These are phyloP conservation scores for Tillandsia fasciculata DNA, from an alignment of 176 grass and related monocot species.

Conservation along the genomic window DNA sequence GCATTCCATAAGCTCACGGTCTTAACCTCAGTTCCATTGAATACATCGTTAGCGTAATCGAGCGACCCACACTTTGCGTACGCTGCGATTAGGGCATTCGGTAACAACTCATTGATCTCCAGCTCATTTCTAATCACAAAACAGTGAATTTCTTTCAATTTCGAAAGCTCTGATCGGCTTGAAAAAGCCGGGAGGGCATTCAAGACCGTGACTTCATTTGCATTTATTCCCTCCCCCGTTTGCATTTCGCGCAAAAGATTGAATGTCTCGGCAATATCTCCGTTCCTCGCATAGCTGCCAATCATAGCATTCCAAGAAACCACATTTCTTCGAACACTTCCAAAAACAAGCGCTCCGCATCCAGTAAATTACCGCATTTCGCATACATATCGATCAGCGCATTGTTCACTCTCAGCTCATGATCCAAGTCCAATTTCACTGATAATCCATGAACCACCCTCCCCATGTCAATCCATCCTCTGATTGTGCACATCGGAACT, in stretches of 20 bases:
- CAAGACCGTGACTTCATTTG: constrained; percentile 45
- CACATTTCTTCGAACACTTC: constrained; percentile 8
- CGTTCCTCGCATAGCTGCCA: constrained; percentile 30
- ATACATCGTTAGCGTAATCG: constrained; percentile 26
- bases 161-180: constrained; percentile 16
- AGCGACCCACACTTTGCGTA: constrained; percentile 38
- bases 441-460: constrained; percentile 35
- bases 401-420: constrained; percentile 34
- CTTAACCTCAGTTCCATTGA: constrained; percentile 21
- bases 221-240: constrained; percentile 12
- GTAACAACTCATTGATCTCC: constrained; percentile 33
- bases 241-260: constrained; percentile 37
- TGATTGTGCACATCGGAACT: constrained; percentile 35
- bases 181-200: constrained; percentile 38
- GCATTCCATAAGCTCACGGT: constrained; percentile 49
- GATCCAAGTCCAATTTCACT: constrained; percentile 29
- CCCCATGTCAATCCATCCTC: constrained; percentile 26
- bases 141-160: constrained; percentile 43
- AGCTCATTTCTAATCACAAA: constrained; percentile 37
- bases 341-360: constrained; percentile 30
- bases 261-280: constrained; percentile 23
- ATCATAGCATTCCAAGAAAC: constrained; percentile 68
- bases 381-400: constrained; percentile 51
- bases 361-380: constrained; percentile 31
- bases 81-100: constrained; percentile 48